A percentile compares a stretch with the other conserved stretches of the same genome.
phyloP scores from a whole-genome alignment of 1,284 basidiomycete genomes.

The Lentinula novae-zelandiae region DNA sequence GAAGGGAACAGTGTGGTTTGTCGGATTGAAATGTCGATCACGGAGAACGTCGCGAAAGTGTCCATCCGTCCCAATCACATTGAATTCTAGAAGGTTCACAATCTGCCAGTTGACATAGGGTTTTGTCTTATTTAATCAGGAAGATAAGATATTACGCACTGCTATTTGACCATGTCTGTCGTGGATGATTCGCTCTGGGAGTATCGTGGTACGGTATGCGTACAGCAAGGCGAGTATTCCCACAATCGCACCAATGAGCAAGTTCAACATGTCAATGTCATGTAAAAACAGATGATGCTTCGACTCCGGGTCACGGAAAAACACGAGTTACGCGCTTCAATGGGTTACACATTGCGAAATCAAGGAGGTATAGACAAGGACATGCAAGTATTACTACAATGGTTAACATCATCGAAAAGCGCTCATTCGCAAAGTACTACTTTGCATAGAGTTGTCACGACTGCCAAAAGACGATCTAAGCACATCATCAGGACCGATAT shows the following conservation, averaged over 20 bases:
- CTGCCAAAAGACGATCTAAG: background rate
- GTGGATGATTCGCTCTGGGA: background rate
- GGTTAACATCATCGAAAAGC: background rate
- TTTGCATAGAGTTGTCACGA: background rate
- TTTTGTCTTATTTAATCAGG: background rate
- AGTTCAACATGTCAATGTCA: background rate
- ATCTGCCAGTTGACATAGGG: background rate
- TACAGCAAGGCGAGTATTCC: background rate
- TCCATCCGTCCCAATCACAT: background rate
- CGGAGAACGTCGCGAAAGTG: background rate
- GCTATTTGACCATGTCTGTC: background rate
- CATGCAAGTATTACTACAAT: background rate
- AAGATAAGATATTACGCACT: background rate
- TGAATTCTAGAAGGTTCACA: background rate
- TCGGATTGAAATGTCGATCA: conserved; percentile 36
- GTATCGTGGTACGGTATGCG: background rate
- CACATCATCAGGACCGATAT: conserved; percentile 13
- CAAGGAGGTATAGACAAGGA: background rate
- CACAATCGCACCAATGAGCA: background rate
- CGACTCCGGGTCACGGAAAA: background rate
- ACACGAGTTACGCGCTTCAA: background rate
- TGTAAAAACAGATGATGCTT: background rate
- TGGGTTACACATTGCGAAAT: background rate
- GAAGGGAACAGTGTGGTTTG: conserved; percentile 45
- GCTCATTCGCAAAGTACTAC: conserved; percentile 5